Conservation (phyloP, 139 green algal genomes). For the Monoraphidium neglectum region DNA sequence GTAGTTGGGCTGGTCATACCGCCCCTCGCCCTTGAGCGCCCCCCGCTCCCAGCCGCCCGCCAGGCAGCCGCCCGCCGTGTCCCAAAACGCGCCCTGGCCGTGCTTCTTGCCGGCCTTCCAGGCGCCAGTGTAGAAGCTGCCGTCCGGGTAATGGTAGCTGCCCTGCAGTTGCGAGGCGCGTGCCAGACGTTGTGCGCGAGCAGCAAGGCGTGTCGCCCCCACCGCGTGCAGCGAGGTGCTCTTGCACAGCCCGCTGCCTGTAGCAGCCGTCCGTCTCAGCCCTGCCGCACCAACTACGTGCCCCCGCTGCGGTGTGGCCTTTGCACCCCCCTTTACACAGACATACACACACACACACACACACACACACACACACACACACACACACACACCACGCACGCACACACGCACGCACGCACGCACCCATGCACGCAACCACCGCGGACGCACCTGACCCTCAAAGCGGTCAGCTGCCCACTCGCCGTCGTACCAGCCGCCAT, state of each 20-base stretch:
- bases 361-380: too few species aligned
- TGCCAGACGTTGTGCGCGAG: neutral
- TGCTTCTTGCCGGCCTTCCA: conserved; percentile 66
- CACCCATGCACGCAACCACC: too few species aligned
- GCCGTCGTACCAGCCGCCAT: conserved; percentile 62
- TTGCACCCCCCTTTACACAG: neutral
- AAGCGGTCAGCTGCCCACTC: conserved; percentile 65
- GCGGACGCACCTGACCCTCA: conserved; percentile 46
- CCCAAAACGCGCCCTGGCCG: conserved; percentile 60
- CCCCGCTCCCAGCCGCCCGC: conserved; percentile 59
- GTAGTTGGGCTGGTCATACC: conserved; percentile 62
- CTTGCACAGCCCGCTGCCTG: neutral
- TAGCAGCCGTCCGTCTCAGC: neutral
- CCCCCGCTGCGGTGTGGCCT: too few species aligned
- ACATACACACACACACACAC: neutral
- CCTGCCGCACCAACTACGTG: neutral
- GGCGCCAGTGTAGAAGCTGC: conserved; percentile 62
- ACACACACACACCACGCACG: too few species aligned
- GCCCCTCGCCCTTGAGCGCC: conserved; percentile 51
- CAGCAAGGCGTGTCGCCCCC: neutral
- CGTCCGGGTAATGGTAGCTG: conserved; percentile 68
- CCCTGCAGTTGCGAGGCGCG: conserved; percentile 30
- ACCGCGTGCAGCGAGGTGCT: neutral
- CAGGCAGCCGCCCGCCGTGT: conserved; percentile 53
- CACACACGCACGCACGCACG: too few species aligned